Evolutionary conservation across 495 filamentous ascomycete genomes (phyloP).

Genomic region (Poronia punctata): DNA sequence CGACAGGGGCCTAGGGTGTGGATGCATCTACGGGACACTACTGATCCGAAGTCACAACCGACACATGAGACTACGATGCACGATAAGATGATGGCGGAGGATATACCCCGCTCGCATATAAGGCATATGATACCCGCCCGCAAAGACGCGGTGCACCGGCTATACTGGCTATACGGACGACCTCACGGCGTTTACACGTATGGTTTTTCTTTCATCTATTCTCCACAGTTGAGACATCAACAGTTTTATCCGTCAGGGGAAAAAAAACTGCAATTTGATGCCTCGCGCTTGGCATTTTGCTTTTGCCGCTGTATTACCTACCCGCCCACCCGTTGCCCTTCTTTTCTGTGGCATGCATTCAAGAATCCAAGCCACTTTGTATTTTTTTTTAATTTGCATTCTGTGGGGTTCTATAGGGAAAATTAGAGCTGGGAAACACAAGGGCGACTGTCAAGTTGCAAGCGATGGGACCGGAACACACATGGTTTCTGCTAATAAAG

Average conservation of each 20-base stretch:
- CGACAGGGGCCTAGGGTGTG: neutral
- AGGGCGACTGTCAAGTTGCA: too few relatives aligned
- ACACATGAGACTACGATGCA: neutral
- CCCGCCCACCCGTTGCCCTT: neutral
- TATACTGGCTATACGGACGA: neutral
- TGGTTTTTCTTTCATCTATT: neutral
- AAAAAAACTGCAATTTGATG: neutral
- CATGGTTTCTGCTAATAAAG: too few relatives aligned
- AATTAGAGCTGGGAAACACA: too few relatives aligned
- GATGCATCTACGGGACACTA: neutral
- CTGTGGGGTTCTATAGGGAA: too few relatives aligned
- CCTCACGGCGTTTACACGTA: too few relatives aligned
- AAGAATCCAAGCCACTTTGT: too few relatives aligned
- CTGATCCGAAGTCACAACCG: neutral
- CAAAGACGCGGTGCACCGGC: neutral
- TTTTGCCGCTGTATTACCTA: neutral
- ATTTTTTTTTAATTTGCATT: too few relatives aligned
- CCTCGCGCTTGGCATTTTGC: neutral
- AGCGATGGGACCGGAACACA: too few relatives aligned
- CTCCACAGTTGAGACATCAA: neutral
- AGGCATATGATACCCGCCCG: neutral
- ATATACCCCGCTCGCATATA: conserved; percentile 8
- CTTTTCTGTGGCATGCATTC: too few relatives aligned
- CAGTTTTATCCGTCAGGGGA: neutral
- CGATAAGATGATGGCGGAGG: conserved; percentile 3